These are phyloP conservation scores for Madurella fahalii DNA, from an alignment of 2,329 filamentous ascomycete genomes.

Conservation along the genomic window DNA sequence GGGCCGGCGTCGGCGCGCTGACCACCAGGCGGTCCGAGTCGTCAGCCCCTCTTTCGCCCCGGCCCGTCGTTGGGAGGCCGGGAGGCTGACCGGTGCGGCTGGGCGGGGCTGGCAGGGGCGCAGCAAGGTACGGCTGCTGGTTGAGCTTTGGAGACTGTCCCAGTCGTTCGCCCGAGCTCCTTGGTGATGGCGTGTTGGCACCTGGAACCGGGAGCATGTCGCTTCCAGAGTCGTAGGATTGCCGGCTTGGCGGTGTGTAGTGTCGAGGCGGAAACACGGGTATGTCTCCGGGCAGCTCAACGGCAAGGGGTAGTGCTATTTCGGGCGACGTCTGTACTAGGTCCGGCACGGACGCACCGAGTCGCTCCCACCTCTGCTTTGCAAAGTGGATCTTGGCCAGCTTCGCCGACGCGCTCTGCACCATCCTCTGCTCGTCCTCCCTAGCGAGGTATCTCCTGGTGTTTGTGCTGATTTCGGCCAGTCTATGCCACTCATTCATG, in stretches of 20 bases:
- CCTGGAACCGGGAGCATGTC: slow-evolving; percentile 45
- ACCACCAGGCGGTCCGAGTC: slow-evolving; percentile 53
- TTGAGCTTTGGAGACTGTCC: slow-evolving; percentile 28
- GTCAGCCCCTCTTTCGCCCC: slow-evolving; percentile 32
- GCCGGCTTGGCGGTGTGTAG: slow-evolving; percentile 41
- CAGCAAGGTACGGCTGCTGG: slow-evolving; percentile 24
- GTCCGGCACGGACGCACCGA: slow-evolving; percentile 38
- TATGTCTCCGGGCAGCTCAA: slow-evolving; percentile 56
- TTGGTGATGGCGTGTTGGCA: slow-evolving; percentile 42
- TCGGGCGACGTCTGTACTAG: slow-evolving; percentile 40
- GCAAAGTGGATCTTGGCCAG: slow-evolving; percentile 78
- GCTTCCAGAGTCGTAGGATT: slow-evolving; percentile 54
- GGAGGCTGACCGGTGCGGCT: slow-evolving; percentile 27
- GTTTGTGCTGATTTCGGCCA: slow-evolving; percentile 92
- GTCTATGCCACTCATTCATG: slow-evolving; percentile 95
- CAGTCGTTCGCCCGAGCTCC: slow-evolving; percentile 47
- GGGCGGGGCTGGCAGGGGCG: slow-evolving; percentile 31
- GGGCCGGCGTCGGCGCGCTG: slow-evolving; percentile 54
- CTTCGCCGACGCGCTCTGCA: slow-evolving; percentile 70
- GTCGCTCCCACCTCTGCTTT: slow-evolving; percentile 61
- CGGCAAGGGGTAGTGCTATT: slow-evolving; percentile 47
- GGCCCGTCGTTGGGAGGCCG: slow-evolving; percentile 11
- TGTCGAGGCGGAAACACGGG: slow-evolving; percentile 37
- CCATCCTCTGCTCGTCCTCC: slow-evolving; percentile 70
- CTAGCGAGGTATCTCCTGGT: slow-evolving; percentile 79